Conservation (phyloP, 192 early-diverging fungal genomes). For the Coemansia sp. region DNA sequence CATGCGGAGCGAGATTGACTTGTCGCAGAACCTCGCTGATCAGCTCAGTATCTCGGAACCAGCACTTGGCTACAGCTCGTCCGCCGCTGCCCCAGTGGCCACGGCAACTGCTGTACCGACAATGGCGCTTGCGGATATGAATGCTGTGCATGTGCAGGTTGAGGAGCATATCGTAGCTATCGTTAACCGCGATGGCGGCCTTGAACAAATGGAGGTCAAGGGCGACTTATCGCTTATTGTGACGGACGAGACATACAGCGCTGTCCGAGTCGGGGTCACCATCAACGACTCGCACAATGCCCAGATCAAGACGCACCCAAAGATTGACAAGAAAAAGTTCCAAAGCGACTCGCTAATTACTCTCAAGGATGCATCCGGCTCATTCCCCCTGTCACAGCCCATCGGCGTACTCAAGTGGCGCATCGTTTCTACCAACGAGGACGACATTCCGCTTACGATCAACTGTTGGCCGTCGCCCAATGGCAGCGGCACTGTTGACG, state of each 20-base stretch:
- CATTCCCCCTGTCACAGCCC: slow-evolving; percentile 83
- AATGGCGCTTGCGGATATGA: slow-evolving; percentile 49
- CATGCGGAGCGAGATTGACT: slow-evolving; percentile 78
- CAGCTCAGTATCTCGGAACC: slow-evolving; percentile 22
- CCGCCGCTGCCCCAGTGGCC: slow-evolving; percentile 4
- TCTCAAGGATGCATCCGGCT: slow-evolving; percentile 73
- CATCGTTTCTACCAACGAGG: slow-evolving; percentile 77
- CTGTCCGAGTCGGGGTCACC: slow-evolving; percentile 63
- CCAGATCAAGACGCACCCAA: slow-evolving; percentile 97
- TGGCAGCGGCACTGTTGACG: slow-evolving; percentile 83
- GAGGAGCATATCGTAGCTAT: slow-evolving; percentile 84
- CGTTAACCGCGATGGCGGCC: slow-evolving; percentile 85
- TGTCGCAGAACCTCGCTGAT: slow-evolving; percentile 51
- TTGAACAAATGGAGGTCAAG: slow-evolving; percentile 91
- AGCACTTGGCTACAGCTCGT: background rate
- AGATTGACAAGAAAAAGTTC: slow-evolving; percentile 91
- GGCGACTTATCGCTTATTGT: slow-evolving; percentile 84
- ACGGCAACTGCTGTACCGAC: slow-evolving; percentile 5
- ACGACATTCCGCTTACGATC: slow-evolving; percentile 73
- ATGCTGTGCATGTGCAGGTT: slow-evolving; percentile 81
- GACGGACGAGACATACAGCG: slow-evolving; percentile 60
- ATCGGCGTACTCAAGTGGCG: slow-evolving; percentile 90
- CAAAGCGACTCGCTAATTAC: slow-evolving; percentile 66
- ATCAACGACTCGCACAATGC: slow-evolving; percentile 61
- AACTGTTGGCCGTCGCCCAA: slow-evolving; percentile 97